Evolutionary conservation across 2,329 filamentous ascomycete genomes (phyloP).

Genomic region (Calonectria henricotiae): DNA sequence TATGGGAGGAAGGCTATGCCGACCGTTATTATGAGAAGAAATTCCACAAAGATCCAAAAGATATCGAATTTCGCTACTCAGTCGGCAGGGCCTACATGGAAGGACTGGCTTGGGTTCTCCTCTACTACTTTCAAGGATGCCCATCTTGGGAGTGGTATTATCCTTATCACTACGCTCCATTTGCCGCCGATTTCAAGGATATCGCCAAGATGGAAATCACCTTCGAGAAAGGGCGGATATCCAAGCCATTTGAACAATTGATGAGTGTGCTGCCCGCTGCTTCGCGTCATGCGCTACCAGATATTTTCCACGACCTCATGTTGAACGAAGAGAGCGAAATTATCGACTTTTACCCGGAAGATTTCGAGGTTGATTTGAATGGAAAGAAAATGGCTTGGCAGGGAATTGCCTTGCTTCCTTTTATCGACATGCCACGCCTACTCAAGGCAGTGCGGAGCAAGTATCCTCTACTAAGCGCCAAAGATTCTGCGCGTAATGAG

Average conservation of each 20-base stretch:
- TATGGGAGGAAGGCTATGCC: conserved; percentile 97
- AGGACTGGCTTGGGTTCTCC: conserved; percentile 93
- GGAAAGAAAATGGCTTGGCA: conserved; percentile 99
- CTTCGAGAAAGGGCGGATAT: conserved; percentile 89
- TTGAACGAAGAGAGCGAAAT: conserved; percentile 89
- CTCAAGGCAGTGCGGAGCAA: conserved; percentile 86
- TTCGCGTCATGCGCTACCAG: conserved; percentile 91
- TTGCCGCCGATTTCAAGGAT: conserved; percentile 93
- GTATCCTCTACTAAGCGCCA: conserved; percentile 84
- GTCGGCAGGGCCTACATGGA: conserved; percentile 95
- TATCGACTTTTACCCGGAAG: conserved; percentile 96
- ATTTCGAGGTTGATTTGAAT: conserved; percentile 94
- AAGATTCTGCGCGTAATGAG: conserved; percentile 85
- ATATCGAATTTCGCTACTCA: conserved; percentile 88
- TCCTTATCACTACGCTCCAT: conserved; percentile 97
- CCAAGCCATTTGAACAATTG: conserved; percentile 94
- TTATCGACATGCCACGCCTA: conserved; percentile 93
- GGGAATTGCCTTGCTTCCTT: conserved; percentile 92
- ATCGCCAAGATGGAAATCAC: conserved; percentile 83
- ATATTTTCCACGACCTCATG: conserved; percentile 93
- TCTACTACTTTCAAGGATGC: conserved; percentile 98
- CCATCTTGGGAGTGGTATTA: conserved; percentile 99
- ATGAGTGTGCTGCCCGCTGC: conserved; percentile 98
- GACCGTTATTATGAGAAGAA: conserved; percentile 99
- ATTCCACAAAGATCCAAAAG: conserved; percentile 86